phyloP scores from a whole-genome alignment of 495 filamentous ascomycete species.

The Hypomontagnella submonticulosa region DNA sequence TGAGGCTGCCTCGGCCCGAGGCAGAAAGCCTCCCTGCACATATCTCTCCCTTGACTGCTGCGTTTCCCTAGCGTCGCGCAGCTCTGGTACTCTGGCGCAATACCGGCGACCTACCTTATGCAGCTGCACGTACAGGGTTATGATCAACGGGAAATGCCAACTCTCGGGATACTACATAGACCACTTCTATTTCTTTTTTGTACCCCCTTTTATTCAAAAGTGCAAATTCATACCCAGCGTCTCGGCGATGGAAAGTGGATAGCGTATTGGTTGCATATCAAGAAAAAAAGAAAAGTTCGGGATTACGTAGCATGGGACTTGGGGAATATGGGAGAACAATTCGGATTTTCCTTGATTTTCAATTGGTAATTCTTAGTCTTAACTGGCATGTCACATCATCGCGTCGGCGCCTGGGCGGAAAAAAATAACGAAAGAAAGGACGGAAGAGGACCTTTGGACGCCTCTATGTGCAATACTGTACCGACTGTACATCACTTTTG shows the following conservation, averaged over 20 bases:
- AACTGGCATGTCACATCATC: slow-evolving; percentile 28
- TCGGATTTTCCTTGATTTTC: slow-evolving; percentile 8
- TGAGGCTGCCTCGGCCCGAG: slow-evolving; percentile 39
- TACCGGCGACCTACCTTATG: slow-evolving; percentile 45
- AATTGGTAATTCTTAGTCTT: slow-evolving; percentile 30
- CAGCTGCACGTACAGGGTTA: slow-evolving; percentile 36
- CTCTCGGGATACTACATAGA: slow-evolving; percentile 34
- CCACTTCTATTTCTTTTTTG: slow-evolving; percentile 19
- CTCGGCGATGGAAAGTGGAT: slow-evolving; percentile 33
- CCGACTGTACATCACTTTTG: slow-evolving; percentile 39
- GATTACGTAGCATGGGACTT: slow-evolving; percentile 25
- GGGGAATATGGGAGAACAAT: slow-evolving; percentile 2
- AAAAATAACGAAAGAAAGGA: slow-evolving; percentile 15
- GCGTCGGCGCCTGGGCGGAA: slow-evolving; percentile 27
- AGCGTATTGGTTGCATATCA: slow-evolving; percentile 35
- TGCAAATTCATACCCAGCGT: slow-evolving; percentile 20
- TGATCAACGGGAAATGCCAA: slow-evolving; percentile 33
- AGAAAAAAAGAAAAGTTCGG: slow-evolving; percentile 33
- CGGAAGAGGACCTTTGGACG: slow-evolving; percentile 15
- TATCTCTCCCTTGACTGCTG: slow-evolving; percentile 15
- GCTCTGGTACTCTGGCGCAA: slow-evolving; percentile 15
- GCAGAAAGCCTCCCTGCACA: slow-evolving; percentile 40
- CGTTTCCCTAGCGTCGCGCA: slow-evolving; percentile 29
- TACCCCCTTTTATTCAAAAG: slow-evolving; percentile 21
- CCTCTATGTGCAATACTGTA: slow-evolving; percentile 34